Evolutionary conservation across 768 basidiomycete genomes (phyloP).

Genomic region (Russula lepida): DNA sequence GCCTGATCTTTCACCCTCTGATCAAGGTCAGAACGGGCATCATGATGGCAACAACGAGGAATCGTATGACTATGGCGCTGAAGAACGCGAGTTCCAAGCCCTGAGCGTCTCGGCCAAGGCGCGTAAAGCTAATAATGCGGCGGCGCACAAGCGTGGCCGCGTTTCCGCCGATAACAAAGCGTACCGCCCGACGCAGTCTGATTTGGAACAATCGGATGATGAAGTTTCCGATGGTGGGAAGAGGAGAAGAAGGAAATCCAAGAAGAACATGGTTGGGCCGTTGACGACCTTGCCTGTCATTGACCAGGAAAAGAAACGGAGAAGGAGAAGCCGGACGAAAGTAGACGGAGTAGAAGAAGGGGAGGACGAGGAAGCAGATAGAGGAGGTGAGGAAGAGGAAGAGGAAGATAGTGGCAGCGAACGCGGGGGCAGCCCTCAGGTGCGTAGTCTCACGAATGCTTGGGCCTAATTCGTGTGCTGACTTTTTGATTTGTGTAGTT

Average conservation of each 20-base stretch:
- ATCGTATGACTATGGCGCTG: conserved; percentile 65
- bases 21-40: conserved; percentile 18
- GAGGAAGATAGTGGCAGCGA: conserved; percentile 44
- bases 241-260: conserved; percentile 43
- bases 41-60: conserved; percentile 27
- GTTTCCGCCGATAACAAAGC: conserved; percentile 78
- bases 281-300: conserved; percentile 62
- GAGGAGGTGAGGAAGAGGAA: conserved; percentile 29
- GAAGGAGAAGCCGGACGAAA: conserved; percentile 34
- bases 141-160: conserved; percentile 43
- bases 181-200: conserved; percentile 60
- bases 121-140: conserved; percentile 27
- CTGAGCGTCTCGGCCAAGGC: conserved; percentile 16
- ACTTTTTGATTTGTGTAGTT: conserved; percentile 11
- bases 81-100: conserved; percentile 55
- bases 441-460: conserved; percentile 21
- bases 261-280: conserved; percentile 44
- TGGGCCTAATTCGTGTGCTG: neutral
- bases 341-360: neutral
- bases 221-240: conserved; percentile 45
- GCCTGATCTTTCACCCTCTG: conserved; percentile 31
- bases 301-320: conserved; percentile 56
- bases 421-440: conserved; percentile 36
- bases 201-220: conserved; percentile 54
- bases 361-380: neutral